Evolutionary conservation across 164 flowering plant genomes (phyloP).

Genomic region (Vitis cinerea): DNA sequence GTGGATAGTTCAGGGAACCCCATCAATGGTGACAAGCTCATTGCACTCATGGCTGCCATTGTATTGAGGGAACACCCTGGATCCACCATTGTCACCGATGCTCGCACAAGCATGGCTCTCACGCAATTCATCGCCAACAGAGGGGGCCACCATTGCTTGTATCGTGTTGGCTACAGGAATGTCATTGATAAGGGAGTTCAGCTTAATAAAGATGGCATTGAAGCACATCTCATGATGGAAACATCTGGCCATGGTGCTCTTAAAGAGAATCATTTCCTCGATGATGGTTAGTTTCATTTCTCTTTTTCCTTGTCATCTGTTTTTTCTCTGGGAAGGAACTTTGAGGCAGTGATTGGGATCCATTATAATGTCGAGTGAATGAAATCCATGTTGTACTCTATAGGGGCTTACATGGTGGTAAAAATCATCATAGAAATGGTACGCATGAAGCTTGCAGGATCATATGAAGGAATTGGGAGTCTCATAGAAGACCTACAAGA

Average conservation of each 20-base stretch:
- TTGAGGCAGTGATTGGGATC: no score
- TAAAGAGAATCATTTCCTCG: conserved; percentile 83
- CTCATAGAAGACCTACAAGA: conserved; percentile 81
- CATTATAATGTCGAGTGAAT: background rate
- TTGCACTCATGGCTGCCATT: conserved; percentile 87
- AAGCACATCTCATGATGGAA: conserved; percentile 95
- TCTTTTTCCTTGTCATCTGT: background rate
- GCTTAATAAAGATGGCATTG: conserved; percentile 73
- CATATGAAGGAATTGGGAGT: conserved; percentile 75
- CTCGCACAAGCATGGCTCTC: conserved; percentile 75
- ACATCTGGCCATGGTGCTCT: conserved; percentile 95
- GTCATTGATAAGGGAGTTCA: conserved; percentile 90
- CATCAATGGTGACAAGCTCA: conserved; percentile 83
- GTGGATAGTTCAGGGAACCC: conserved; percentile 75
- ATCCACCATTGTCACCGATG: conserved; percentile 84
- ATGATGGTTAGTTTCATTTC: conserved; percentile 55
- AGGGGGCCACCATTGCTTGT: conserved; percentile 88
- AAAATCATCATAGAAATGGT: conserved; percentile 96
- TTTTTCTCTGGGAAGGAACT: no score
- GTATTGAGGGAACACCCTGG: conserved; percentile 78
- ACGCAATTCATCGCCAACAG: conserved; percentile 57
- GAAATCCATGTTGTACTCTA: background rate
- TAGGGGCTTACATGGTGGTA: conserved; percentile 95
- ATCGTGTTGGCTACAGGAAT: conserved; percentile 85
- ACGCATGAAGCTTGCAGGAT: conserved; percentile 75